Conservation (phyloP, 345 rosid genomes). For the Dipteronia sinensis region DNA sequence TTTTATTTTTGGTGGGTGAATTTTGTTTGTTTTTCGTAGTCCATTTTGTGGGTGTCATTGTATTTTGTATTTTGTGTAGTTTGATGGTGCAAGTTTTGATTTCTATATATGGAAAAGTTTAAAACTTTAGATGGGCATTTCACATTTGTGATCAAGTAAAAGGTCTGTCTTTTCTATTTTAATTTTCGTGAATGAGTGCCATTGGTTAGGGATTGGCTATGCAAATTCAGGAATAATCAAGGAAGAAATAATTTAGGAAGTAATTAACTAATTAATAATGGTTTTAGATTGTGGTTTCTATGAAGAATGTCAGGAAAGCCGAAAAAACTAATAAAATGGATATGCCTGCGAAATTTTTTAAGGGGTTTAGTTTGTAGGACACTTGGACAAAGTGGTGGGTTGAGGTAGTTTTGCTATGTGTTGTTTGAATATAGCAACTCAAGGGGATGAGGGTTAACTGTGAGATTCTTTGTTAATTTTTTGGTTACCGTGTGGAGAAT, state of each 20-base stretch:
- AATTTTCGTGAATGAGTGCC: neutral
- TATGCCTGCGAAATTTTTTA: neutral
- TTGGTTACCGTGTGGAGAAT: neutral
- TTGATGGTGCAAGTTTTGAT: neutral
- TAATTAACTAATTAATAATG: neutral
- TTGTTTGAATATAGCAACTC: neutral
- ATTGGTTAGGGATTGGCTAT: conserved; percentile 1
- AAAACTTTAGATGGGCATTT: neutral
- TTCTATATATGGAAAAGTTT: neutral
- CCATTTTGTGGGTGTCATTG: neutral
- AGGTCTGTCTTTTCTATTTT: neutral
- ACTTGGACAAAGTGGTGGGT: neutral
- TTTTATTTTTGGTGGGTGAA: neutral
- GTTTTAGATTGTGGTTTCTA: neutral
- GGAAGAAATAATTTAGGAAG: neutral
- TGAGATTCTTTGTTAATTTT: neutral
- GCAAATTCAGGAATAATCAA: neutral
- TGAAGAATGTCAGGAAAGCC: neutral
- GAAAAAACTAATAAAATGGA: neutral
- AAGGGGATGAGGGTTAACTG: neutral
- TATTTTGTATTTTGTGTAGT: neutral
- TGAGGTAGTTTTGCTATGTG: neutral
- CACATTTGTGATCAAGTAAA: conserved; percentile 1
- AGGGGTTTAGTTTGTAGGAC: neutral
- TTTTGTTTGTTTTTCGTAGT: neutral